Conservation (phyloP, 768 basidiomycete species). For the Nevesoporus exiguus region DNA sequence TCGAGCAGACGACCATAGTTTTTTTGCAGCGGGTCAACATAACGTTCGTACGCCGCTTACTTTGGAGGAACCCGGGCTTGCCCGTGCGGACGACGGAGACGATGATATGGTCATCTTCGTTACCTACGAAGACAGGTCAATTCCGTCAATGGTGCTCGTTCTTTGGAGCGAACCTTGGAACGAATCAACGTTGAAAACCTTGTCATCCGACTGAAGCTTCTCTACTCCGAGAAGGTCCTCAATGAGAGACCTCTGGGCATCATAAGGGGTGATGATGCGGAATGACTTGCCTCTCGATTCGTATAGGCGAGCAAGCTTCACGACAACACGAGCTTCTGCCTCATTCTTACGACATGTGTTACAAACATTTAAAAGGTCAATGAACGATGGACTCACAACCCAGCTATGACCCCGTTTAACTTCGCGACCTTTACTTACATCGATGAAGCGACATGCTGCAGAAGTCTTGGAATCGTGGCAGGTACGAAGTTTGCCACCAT, state of each 20-base stretch:
- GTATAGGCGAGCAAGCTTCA: slow-evolving; percentile 53
- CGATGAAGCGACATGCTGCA: slow-evolving; percentile 37
- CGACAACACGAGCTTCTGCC: slow-evolving; percentile 48
- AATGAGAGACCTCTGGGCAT: slow-evolving; percentile 58
- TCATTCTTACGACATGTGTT: slow-evolving; percentile 47
- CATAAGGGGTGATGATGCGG: slow-evolving; percentile 78
- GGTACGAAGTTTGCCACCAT: slow-evolving; percentile 56
- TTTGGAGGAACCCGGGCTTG: slow-evolving; percentile 60
- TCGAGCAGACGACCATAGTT: slow-evolving; percentile 72
- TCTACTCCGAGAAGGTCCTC: slow-evolving; percentile 49
- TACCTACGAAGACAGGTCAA: slow-evolving; percentile 46
- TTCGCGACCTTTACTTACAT: slow-evolving; percentile 35
- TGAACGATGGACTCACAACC: slow-evolving; percentile 21
- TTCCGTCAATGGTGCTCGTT: background rate
- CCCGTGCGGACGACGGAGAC: slow-evolving; percentile 63
- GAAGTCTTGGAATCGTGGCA: slow-evolving; percentile 41
- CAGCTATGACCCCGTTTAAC: slow-evolving; percentile 32
- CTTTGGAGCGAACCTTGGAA: slow-evolving; percentile 62
- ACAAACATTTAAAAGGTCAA: background rate
- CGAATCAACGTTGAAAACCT: slow-evolving; percentile 71
- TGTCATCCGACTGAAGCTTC: slow-evolving; percentile 56
- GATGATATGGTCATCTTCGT: slow-evolving; percentile 75
- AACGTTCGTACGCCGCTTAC: slow-evolving; percentile 70
- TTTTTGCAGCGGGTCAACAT: slow-evolving; percentile 77
- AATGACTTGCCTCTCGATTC: slow-evolving; percentile 44